Base-by-base conservation (phyloP, 768 basidiomycete species). In the Pleurotus tuber-regium region DNA sequence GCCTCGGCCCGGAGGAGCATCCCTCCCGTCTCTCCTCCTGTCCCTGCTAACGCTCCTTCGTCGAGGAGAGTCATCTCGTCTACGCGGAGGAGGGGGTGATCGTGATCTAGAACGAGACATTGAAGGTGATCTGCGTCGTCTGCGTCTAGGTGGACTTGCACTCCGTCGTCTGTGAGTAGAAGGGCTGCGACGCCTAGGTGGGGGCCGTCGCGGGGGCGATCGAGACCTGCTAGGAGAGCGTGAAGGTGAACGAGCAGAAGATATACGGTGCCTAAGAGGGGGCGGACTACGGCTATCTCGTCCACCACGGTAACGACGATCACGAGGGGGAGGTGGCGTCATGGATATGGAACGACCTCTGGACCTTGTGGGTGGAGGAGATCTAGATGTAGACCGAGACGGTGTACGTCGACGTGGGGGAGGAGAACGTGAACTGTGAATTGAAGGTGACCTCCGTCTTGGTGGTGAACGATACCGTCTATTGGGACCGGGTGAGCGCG, bases 211-310 rank as follows among this genome's bases (percentile, higher is more conserved):
- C 28, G 66, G 70, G 9, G 70, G 77, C 29, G 74, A 72, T 39
- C 74, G 61, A 16, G 76, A 76, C 4, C 75, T 72, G 36, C 73
- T 75, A 19, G 58, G 63, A 4, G 70, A 69, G 10, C 57, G 65
- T 8, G 70, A 67, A 19, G 62, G 59, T 21, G 60, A 52, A n/a
- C 61, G 54, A 33, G 40, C 33, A 23, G 71, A 70, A 23, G 75
- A 75, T 8, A 75, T 54, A 33, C 75, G 70, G 23, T 76, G 73
- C 24, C 74, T 67, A 6, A 79, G 72, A 18, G 71, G 58, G 29
- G 76, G 81, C 0, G 83, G 86, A 60, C 82, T 84, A 40, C 81
- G 79, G 54, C 79, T 82, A 56, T 74, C 74, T 41, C 71, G 61
- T 46, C 62, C 68, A 55, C 63, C 62, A 16, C 60, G 59, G 7